Evolutionary conservation across 108 stramenopile species (phyloP).

Genomic region (Skeletonema menzelii): DNA sequence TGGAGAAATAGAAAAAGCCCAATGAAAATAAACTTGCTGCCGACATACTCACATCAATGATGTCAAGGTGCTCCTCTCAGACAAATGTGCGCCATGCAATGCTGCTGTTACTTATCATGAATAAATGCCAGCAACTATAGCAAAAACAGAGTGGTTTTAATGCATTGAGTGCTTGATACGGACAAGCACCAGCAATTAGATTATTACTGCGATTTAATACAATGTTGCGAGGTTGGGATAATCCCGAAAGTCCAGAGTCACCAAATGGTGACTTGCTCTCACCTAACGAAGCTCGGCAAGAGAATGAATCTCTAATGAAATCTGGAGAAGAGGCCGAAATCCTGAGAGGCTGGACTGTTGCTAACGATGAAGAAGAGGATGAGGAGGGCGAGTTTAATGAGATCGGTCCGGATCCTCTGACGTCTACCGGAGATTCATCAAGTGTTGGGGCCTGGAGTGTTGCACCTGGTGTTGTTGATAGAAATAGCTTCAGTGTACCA

Average conservation of each 20-base stretch:
- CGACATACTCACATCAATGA: neutral
- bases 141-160: no score
- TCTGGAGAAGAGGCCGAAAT: neutral
- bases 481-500: conserved; percentile 13
- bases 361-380: neutral
- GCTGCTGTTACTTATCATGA: no score
- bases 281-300: neutral
- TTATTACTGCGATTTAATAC: neutral
- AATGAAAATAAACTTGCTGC: neutral
- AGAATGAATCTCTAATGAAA: neutral
- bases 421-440: conserved; percentile 28
- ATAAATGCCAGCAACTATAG: no score
- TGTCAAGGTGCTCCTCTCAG: no score
- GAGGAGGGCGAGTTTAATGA: conserved; percentile 29
- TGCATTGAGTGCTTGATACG: no score
- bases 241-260: neutral
- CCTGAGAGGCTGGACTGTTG: neutral
- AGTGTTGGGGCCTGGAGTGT: conserved; percentile 34
- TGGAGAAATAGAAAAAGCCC: no score
- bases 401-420: conserved; percentile 62
- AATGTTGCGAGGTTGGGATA: conserved; percentile 15
- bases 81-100: no score
- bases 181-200: neutral
- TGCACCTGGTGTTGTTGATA: conserved; percentile 13
- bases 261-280: conserved; percentile 1